Evolutionary conservation across 305 asterid species (phyloP).

Genomic region (Fraxinus xanthoxyloides): DNA sequence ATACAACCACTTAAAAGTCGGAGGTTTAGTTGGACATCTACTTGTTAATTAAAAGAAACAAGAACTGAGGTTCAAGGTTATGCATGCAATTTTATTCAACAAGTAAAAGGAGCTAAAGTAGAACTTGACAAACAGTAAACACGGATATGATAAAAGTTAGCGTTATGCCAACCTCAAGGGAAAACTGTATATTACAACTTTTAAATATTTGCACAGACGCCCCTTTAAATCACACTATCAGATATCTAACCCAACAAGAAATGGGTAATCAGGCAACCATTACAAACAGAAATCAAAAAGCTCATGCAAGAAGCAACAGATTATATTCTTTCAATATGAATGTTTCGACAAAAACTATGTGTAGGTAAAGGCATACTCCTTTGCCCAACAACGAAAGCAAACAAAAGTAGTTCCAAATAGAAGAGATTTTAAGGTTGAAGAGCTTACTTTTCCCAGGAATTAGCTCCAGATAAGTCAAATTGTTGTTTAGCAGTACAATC

Average conservation of each 20-base stretch:
- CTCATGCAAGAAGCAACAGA: neutral
- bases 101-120: neutral
- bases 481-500: slow-evolving; percentile 55
- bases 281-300: neutral
- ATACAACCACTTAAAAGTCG: neutral
- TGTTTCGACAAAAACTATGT: neutral
- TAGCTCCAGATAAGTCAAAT: slow-evolving; percentile 54
- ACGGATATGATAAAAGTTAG: neutral
- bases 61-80: neutral
- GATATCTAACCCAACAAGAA: neutral
- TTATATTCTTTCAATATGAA: neutral
- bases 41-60: neutral
- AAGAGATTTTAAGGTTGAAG: slow-evolving; percentile 8
- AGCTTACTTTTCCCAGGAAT: slow-evolving; percentile 79
- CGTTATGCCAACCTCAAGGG: neutral
- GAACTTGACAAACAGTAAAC: neutral
- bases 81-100: neutral
- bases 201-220: neutral
- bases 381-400: slow-evolving; percentile 11
- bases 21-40: neutral
- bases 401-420: slow-evolving; percentile 2
- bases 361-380: neutral
- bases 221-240: neutral
- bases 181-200: neutral
- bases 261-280: neutral